Conservation (phyloP, 345 rosid species). For the Nasturtium officinale region DNA sequence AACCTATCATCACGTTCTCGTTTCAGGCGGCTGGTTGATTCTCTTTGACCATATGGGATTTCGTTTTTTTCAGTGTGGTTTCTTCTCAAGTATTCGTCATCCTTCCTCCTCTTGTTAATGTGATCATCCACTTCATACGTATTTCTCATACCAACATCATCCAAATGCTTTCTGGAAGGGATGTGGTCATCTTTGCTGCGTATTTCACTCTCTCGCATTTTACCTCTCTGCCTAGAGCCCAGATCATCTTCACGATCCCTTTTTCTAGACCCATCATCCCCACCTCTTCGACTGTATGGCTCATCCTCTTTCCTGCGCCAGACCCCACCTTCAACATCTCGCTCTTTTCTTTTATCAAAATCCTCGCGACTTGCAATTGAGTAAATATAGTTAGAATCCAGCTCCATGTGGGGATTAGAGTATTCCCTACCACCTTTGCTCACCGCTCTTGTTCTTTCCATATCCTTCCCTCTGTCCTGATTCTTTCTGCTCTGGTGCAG, state of each 20-base stretch:
- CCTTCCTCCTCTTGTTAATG: conserved; percentile 74
- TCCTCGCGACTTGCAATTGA: conserved; percentile 57
- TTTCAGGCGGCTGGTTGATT: conserved; percentile 61
- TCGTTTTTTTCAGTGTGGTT: conserved; percentile 70
- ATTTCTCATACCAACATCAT: conserved; percentile 65
- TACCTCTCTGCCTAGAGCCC: conserved; percentile 69
- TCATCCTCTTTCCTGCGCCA: conserved; percentile 77
- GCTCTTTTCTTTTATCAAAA: conserved; percentile 71
- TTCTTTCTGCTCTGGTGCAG: conserved; percentile 61
- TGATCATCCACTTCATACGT: conserved; percentile 68
- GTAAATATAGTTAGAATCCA: conserved; percentile 53
- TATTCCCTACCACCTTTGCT: conserved; percentile 62
- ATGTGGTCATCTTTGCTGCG: conserved; percentile 66
- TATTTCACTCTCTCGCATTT: conserved; percentile 68
- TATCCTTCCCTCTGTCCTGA: conserved; percentile 60
- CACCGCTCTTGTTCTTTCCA: conserved; percentile 54
- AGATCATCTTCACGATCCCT: conserved; percentile 74
- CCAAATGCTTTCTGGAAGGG: conserved; percentile 68
- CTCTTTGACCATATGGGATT: conserved; percentile 60
- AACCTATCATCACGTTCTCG: conserved; percentile 75
- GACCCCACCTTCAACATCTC: conserved; percentile 55
- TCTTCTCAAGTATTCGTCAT: conserved; percentile 66
- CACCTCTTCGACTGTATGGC: conserved; percentile 54
- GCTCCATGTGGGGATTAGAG: conserved; percentile 58
- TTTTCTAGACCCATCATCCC: conserved; percentile 70